Conservation (phyloP, 2,329 filamentous ascomycete species). For the Fusarium musae region DNA sequence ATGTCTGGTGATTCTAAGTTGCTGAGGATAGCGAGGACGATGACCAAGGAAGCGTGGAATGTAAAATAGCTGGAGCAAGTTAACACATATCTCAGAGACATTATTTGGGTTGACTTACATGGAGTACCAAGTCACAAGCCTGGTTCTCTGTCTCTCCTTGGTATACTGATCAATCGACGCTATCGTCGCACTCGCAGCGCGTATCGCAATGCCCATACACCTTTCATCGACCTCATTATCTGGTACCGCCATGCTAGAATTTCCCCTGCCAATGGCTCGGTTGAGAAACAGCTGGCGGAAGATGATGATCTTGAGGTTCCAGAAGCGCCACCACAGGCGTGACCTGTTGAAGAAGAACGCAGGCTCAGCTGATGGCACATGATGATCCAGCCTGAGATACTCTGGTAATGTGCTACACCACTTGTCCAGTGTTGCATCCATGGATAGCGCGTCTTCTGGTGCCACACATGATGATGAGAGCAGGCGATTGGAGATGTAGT, state of each 20-base stretch:
- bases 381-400: neutral
- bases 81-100: no score
- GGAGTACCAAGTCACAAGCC: neutral
- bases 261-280: neutral
- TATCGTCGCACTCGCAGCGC: neutral
- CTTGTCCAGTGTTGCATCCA: neutral
- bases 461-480: neutral
- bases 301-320: neutral
- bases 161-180: neutral
- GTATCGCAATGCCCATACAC: neutral
- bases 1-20: neutral
- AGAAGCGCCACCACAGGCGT: neutral
- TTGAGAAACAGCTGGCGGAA: neutral
- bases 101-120: neutral
- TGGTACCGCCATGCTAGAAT: accelerated
- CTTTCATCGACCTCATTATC: neutral
- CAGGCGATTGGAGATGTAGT: neutral
- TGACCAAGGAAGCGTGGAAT: neutral
- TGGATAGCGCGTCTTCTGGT: neutral
- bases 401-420: neutral
- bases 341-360: neutral
- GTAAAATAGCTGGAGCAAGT: neutral
- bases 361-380: neutral
- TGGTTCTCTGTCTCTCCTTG: neutral
- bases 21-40: neutral